These are phyloP conservation scores for Neofusicoccum ribis DNA, from an alignment of 2,329 filamentous ascomycete species.

Conservation along the genomic window DNA sequence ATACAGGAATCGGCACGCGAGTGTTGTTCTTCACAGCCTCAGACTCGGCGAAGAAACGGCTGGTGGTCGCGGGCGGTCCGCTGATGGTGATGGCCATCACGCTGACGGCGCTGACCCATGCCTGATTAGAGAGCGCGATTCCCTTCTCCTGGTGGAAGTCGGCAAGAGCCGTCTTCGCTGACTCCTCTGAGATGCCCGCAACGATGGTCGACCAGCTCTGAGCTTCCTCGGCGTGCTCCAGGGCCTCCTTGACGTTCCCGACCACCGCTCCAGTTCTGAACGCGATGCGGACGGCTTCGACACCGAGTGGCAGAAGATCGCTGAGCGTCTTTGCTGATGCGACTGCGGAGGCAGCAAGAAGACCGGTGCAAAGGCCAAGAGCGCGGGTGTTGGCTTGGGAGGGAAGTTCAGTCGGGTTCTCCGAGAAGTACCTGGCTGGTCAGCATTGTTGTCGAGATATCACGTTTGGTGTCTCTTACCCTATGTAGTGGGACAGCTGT, in stretches of 20 bases:
- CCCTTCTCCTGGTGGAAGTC: slow-evolving; percentile 60
- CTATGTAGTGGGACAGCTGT: slow-evolving; percentile 69
- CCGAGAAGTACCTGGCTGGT: slow-evolving; percentile 45
- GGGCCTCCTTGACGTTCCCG: slow-evolving; percentile 43
- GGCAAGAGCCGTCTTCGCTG: slow-evolving; percentile 52
- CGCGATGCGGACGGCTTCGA: slow-evolving; percentile 65
- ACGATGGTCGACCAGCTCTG: slow-evolving; percentile 69
- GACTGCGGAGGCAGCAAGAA: slow-evolving; percentile 69
- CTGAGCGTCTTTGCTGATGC: slow-evolving; percentile 63
- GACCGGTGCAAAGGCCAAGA: slow-evolving; percentile 67
- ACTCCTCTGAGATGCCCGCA: slow-evolving; percentile 54
- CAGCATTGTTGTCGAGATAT: slow-evolving; percentile 25
- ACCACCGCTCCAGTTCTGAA: slow-evolving; percentile 61
- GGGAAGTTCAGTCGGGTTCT: slow-evolving; percentile 56
- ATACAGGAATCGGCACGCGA: slow-evolving; percentile 55
- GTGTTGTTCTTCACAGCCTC: slow-evolving; percentile 52
- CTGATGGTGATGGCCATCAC: slow-evolving; percentile 61
- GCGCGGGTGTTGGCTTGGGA: slow-evolving; percentile 53
- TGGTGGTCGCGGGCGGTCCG: slow-evolving; percentile 56
- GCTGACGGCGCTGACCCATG: slow-evolving; percentile 61
- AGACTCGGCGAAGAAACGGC: slow-evolving; percentile 52
- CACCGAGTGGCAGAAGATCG: slow-evolving; percentile 61
- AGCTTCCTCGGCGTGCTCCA: slow-evolving; percentile 56
- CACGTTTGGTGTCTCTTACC: slow-evolving; percentile 48
- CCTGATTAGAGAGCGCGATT: slow-evolving; percentile 52